Percentiles rank a stretch among this genome's conserved stretches.
Conservation (phyloP, 2,329 filamentous ascomycete genomes). For the Venturia oleaginea region DNA sequence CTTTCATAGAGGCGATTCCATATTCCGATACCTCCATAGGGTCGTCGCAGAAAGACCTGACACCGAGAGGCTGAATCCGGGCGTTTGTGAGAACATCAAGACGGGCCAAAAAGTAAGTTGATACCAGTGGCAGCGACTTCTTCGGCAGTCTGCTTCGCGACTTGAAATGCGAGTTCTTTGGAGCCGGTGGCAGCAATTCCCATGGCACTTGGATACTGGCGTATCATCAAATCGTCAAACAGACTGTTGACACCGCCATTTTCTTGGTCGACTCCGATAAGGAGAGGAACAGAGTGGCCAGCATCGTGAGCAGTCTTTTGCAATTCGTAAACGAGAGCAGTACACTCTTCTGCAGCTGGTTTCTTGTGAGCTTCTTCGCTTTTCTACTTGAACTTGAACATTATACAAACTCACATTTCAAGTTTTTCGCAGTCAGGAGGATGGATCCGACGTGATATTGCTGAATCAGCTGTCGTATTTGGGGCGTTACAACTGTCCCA, state of each 20-base stretch:
- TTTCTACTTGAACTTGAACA: conserved; percentile 8
- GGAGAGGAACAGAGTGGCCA: conserved; percentile 77
- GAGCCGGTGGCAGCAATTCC: conserved; percentile 88
- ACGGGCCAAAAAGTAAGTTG: conserved; percentile 91
- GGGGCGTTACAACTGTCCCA: conserved; percentile 72
- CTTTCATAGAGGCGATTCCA: conserved; percentile 81
- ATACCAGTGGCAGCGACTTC: conserved; percentile 89
- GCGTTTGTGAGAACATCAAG: conserved; percentile 91
- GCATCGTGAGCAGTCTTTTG: conserved; percentile 87
- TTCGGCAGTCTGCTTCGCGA: conserved; percentile 86
- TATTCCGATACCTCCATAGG: conserved; percentile 92
- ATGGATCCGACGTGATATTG: conserved; percentile 84
- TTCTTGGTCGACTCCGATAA: conserved; percentile 92
- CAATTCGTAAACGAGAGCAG: conserved; percentile 77
- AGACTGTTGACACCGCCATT: conserved; percentile 97
- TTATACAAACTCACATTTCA: conserved; percentile 55
- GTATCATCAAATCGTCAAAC: conserved; percentile 91
- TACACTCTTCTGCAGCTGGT: conserved; percentile 81
- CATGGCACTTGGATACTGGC: conserved; percentile 96
- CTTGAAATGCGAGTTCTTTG: conserved; percentile 73
- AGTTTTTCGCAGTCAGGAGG: conserved; percentile 72
- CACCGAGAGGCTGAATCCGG: conserved; percentile 80
- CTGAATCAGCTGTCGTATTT: conserved; percentile 72
- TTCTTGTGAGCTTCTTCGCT: not conserved
- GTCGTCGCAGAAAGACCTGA: conserved; percentile 83